These are phyloP conservation scores for Coniochaeta sp. DNA, from an alignment of 2,329 filamentous ascomycete genomes.

Conservation along the genomic window DNA sequence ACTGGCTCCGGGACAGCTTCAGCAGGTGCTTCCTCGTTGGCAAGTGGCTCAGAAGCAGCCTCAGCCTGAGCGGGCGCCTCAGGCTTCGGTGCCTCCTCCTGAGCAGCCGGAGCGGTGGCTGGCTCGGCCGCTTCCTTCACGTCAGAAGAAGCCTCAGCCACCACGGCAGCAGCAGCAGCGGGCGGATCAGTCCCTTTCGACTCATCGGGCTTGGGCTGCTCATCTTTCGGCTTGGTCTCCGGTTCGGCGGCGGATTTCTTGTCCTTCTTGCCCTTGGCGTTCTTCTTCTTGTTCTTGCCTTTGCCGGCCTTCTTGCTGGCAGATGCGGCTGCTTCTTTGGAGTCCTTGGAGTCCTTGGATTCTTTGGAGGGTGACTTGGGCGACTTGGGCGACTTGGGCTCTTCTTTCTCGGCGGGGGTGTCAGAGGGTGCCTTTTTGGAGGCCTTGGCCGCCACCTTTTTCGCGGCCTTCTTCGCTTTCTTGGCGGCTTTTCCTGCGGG, in stretches of 20 bases:
- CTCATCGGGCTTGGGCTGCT: slow-evolving; percentile 2
- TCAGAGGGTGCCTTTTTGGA: slow-evolving; percentile 5
- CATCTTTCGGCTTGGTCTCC: not conserved
- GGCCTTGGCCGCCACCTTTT: slow-evolving; percentile 8
- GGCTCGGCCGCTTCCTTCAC: not conserved
- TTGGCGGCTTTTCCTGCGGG: slow-evolving; percentile 6
- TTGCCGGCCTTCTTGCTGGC: slow-evolving; percentile 3
- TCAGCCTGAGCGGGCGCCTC: slow-evolving; percentile 5
- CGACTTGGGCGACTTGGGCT: not conserved
- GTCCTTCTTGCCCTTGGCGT: slow-evolving; percentile 11
- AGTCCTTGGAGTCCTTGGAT: slow-evolving; percentile 7
- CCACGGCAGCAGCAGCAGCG: not conserved
- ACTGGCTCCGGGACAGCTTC: slow-evolving; percentile 2
- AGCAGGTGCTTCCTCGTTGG: not conserved
- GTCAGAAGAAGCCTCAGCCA: slow-evolving; percentile 1
- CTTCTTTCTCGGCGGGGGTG: not conserved
- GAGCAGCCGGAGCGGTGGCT: not conserved
- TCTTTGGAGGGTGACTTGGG: slow-evolving; percentile 3
- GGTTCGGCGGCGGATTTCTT: slow-evolving; percentile 6
- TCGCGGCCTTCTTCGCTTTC: slow-evolving; percentile 10
- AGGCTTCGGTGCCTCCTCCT: slow-evolving; percentile 6
- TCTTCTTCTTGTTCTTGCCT: slow-evolving; percentile 13
- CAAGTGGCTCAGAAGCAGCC: slow-evolving; percentile 1
- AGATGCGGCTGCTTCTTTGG: slow-evolving; percentile 3
- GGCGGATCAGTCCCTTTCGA: not conserved